These are phyloP conservation scores for Penicillium sp. DNA, from an alignment of 2,329 filamentous ascomycete species.

Conservation along the genomic window DNA sequence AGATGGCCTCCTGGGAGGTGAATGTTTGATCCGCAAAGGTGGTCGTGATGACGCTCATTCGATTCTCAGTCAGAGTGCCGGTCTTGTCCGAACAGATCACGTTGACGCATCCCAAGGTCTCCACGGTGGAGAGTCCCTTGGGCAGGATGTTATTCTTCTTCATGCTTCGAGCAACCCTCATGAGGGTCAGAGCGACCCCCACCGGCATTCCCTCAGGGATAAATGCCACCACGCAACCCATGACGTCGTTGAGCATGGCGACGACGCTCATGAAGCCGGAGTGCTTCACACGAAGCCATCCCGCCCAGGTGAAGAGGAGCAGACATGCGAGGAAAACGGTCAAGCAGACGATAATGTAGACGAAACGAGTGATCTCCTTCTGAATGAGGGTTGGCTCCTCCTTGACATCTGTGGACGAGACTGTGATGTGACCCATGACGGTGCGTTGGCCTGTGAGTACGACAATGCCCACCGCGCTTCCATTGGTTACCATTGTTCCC, in stretches of 20 bases:
- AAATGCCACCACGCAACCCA: slow-evolving; percentile 48
- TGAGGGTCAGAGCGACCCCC: slow-evolving; percentile 66
- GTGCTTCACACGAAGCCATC: slow-evolving; percentile 60
- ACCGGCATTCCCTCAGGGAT: slow-evolving; percentile 64
- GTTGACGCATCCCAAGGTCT: slow-evolving; percentile 72
- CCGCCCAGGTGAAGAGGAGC: slow-evolving; percentile 50
- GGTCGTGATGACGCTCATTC: slow-evolving; percentile 60
- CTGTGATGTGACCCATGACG: slow-evolving; percentile 69
- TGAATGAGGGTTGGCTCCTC: slow-evolving; percentile 63
- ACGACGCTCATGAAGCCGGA: slow-evolving; percentile 65
- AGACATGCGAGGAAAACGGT: slow-evolving; percentile 57
- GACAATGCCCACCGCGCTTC: slow-evolving; percentile 61
- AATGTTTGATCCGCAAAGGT: slow-evolving; percentile 7
- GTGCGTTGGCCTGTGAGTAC: slow-evolving; percentile 65
- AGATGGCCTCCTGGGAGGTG: background rate
- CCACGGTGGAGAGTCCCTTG: slow-evolving; percentile 65
- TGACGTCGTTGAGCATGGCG: slow-evolving; percentile 63
- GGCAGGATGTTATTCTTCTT: slow-evolving; percentile 68
- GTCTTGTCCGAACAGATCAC: slow-evolving; percentile 76
- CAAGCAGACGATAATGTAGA: slow-evolving; percentile 60
- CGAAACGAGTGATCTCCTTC: slow-evolving; percentile 65
- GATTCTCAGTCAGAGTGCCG: slow-evolving; percentile 65
- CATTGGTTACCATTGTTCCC: slow-evolving; percentile 68
- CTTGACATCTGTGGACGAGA: slow-evolving; percentile 63
- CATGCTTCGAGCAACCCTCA: slow-evolving; percentile 70